Percentiles rank a stretch among this genome's conserved stretches.
phyloP scores from a whole-genome alignment of 78 protist genomes.

The Guillardia theta region DNA sequence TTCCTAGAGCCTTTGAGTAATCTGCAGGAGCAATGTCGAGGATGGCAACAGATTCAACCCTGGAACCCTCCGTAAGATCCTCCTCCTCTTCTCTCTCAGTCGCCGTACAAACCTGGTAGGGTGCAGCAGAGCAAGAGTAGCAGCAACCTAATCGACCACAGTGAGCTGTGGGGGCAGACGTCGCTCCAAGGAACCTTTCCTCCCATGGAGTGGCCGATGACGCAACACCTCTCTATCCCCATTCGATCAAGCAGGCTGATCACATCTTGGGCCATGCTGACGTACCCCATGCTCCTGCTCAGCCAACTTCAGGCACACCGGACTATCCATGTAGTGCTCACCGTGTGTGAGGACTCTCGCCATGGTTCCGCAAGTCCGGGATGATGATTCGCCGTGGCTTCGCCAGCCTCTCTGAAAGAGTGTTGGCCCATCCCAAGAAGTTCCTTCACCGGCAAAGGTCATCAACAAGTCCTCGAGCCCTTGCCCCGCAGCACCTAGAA shows the following conservation, averaged over 20 bases:
- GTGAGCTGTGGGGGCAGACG: too few species aligned
- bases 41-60: background rate
- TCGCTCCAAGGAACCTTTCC: too few species aligned
- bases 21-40: conserved; percentile 7
- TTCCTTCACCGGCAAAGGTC: background rate
- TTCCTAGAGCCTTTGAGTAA: background rate
- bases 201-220: conserved; percentile 35
- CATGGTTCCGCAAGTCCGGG: conserved; percentile 19
- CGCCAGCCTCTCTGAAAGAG: background rate
- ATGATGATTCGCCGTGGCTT: conserved; percentile 16
- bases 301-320: background rate
- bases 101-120: too few species aligned
- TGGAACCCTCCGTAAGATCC: too few species aligned
- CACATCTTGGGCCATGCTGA: conserved; percentile 14
- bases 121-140: background rate
- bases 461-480: too few species aligned
- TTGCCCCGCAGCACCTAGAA: background rate
- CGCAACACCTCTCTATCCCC: background rate
- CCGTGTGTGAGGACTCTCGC: background rate
- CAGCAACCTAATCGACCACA: background rate
- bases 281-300: conserved; percentile 15
- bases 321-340: background rate
- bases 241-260: background rate
- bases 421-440: background rate
- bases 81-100: too few species aligned